A percentile compares a stretch with the other conserved stretches of the same genome.
These are phyloP conservation scores for Mucor plumbeus DNA, from an alignment of 371 early-diverging fungal genomes.

Conservation along the genomic window DNA sequence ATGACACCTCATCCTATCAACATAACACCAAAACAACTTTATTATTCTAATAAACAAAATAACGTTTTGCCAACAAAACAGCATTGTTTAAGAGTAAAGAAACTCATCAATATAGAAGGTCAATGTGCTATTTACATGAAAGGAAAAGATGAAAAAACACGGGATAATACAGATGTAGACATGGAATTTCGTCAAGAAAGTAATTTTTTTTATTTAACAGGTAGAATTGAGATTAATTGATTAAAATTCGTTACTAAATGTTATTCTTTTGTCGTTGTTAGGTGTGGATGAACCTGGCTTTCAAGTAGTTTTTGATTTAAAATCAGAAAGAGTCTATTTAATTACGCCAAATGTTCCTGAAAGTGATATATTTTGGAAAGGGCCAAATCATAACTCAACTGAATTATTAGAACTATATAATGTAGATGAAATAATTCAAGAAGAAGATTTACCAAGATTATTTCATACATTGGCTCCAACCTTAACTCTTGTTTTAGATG, in stretches of 20 bases:
- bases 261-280: not conserved
- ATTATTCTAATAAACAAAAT: not conserved
- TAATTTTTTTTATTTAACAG: slow-evolving; percentile 60
- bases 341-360: slow-evolving; percentile 51
- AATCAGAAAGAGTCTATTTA: slow-evolving; percentile 37
- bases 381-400: slow-evolving; percentile 28
- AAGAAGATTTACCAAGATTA: slow-evolving; percentile 35
- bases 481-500: slow-evolving; percentile 28
- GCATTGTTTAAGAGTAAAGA: slow-evolving; percentile 36
- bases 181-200: slow-evolving; percentile 60
- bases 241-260: not conserved
- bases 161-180: slow-evolving; percentile 56
- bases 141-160: slow-evolving; percentile 35
- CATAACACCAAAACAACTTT: slow-evolving; percentile 10
- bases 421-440: slow-evolving; percentile 48
- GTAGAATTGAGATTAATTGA: slow-evolving; percentile 19
- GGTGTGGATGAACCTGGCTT: slow-evolving; percentile 55
- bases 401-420: slow-evolving; percentile 47
- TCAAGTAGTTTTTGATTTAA: slow-evolving; percentile 49
- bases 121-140: slow-evolving; percentile 30
- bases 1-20: slow-evolving; percentile 37
- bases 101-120: slow-evolving; percentile 15
- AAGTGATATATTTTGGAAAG: slow-evolving; percentile 54
- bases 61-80: slow-evolving; percentile 32
- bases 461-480: slow-evolving; percentile 32